Base-by-base conservation (phyloP, 2,329 filamentous ascomycete genomes). In the Colletotrichum tabaci region DNA sequence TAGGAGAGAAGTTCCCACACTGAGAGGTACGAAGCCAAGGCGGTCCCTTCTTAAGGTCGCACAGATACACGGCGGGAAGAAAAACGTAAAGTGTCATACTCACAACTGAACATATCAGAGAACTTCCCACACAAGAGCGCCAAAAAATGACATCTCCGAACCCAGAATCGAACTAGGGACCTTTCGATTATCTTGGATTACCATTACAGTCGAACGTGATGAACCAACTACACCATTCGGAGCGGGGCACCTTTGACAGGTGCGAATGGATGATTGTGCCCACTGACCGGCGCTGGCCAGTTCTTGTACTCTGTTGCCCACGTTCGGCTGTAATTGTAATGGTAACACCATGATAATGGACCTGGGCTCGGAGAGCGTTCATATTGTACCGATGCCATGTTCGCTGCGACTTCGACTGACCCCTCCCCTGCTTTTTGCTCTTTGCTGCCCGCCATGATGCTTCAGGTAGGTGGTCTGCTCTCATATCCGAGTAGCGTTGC, bases 161-260 rank as follows among this genome's bases (percentile, higher is more conserved):
- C 58, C 58, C 66, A 67, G 66, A 63, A 38, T 10, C 35, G 35
- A 38, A 38, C 35, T 38, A 38, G 35, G 35, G 35, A 38, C 35
- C 35, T 38, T 38, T 67, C 66, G 58, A 67, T 67, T 1, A 67
- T 57, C 57, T 67, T 62, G 58, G 58, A 38, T 30, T 57, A 67
- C 66, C 58, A 67, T 67, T 63, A 67, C 66, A 67, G 66, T 67
- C 58, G 58, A 67, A 67, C 66, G 66, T 67, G 66, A 63, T 63
- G 58, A 63, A 67, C 58, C 66, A 67, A 67, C 66, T 67, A 67
- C 66, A 67, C 66, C 66, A 67, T 67, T 67, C 65, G 57, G 65
- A 67, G 65, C 35, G 35, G 35, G 9, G 35, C 9, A 38, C 8
- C 35, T 38, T 38, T 38, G 8, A 9, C 35, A 38, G 9, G 35